phyloP scores from a whole-genome alignment of 352 stramenopile genomes.

The Phytophthora meadii region DNA sequence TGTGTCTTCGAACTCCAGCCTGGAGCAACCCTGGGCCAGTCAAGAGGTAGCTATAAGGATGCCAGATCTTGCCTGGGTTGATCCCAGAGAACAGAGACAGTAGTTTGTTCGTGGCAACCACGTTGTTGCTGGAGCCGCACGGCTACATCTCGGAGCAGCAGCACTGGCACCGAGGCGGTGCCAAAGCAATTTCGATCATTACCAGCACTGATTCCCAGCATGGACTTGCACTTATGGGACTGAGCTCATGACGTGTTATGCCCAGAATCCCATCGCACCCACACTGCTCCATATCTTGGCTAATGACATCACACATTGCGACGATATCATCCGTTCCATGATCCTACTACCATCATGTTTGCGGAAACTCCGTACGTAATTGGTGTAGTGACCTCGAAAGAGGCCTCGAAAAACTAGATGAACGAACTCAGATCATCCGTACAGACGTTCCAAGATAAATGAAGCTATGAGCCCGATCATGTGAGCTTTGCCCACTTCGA shows the following conservation, averaged over 20 bases:
- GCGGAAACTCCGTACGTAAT: background rate
- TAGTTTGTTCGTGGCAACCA: background rate
- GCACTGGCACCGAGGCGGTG: background rate
- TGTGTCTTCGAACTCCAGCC: background rate
- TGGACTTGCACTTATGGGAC: conserved; percentile 1
- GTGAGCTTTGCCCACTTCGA: background rate
- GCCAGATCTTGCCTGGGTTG: conserved; percentile 4
- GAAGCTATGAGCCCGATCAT: conserved; percentile 6
- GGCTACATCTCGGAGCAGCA: conserved; percentile 2
- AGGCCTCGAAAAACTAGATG: background rate
- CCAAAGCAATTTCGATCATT: background rate
- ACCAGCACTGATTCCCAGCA: conserved; percentile 2
- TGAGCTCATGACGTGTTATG: conserved; percentile 37
- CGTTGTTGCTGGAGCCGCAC: background rate
- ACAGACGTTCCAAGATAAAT: background rate
- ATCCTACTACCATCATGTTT: background rate
- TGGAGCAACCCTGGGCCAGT: conserved; percentile 7
- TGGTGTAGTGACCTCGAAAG: background rate
- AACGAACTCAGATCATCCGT: no score
- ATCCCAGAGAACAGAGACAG: conserved; percentile 1
- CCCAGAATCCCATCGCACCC: conserved; percentile 13
- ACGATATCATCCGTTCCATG: background rate
- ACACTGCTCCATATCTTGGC: conserved; percentile 17
- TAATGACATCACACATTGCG: conserved; percentile 11
- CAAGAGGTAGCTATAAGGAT: conserved; percentile 3